Evolutionary conservation across 176 grass and related monocot genomes (phyloP), one percentile per base, ranked within the genome.

Genomic region (Aegilops speltoides): DNA sequence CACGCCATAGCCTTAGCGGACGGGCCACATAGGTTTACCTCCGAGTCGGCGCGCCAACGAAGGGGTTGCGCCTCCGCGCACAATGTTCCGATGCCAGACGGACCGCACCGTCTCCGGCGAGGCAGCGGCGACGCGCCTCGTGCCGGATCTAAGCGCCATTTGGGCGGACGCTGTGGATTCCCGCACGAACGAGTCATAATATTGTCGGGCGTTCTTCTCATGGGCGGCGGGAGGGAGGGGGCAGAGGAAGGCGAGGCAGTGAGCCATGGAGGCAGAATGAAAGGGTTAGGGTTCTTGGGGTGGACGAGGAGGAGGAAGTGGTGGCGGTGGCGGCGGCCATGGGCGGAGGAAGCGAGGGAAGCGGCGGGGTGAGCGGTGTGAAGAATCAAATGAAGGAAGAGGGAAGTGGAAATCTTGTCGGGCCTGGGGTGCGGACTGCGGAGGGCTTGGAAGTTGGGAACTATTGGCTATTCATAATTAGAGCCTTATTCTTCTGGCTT

Each of bases 211-310:
- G 41, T 41, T 10, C 8, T 41, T 9, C 33, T 34, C 33, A 4
- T 4, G 64, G 89, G 82, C 0, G 81, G 86, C 0, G 84, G 68
- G 61, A 26, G 64, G 62, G 6, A 79, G 79, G 64, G 88, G 87
- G 86, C 33, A 73, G 82, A 90, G 81, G 83, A 91, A 84, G 76
- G 69, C 77, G 64, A 86, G 82, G 64, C 76, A 71, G 73, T 73
- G 22, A 81, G 84, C 82, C 84, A 89, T 74, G 81, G 81, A 1
- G 85, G 70, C 8, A 90, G 87, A 33, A 52, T 79, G 69, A 87
- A 37, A 24, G 84, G 64, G 57, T 79, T 88, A 69, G 67, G 61
- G n/a, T 81, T 89, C 23, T 83, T 46, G 69, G 34, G 29, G 40
- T 1, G 41, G 79, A n/a, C 22, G 87, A 13, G 36, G 78, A 14